Conservation (phyloP, 495 filamentous ascomycete genomes). For the Pseudevernia furfuracea region DNA sequence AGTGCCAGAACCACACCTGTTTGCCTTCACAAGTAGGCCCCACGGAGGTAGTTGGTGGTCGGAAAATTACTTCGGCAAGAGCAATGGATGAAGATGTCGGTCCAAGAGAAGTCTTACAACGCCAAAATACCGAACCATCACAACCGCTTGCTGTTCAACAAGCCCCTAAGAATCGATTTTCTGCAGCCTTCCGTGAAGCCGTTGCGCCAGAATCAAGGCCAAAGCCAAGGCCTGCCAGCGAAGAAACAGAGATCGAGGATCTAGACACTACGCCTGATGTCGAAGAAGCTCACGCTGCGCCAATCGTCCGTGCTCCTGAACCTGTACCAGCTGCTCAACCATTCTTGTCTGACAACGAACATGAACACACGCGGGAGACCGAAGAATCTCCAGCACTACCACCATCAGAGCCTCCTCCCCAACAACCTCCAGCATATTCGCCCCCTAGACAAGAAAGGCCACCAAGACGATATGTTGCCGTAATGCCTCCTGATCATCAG, state of each 20-base stretch:
- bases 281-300: conserved; percentile 25
- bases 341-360: conserved; percentile 2
- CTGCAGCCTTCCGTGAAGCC: conserved; percentile 25
- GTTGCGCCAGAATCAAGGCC: conserved; percentile 21
- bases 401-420: conserved; percentile 21
- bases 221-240: conserved; percentile 22
- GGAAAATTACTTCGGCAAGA: background rate
- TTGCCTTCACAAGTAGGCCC: conserved; percentile 16
- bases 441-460: conserved; percentile 24
- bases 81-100: background rate
- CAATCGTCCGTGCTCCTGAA: conserved; percentile 21
- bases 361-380: background rate
- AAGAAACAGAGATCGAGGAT: conserved; percentile 28
- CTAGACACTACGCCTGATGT: conserved; percentile 25
- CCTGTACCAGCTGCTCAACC: conserved; percentile 22
- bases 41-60: background rate
- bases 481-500: conserved; percentile 27
- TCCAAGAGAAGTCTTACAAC: background rate
- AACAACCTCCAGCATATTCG: conserved; percentile 21
- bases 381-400: conserved; percentile 2
- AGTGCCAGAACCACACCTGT: conserved; percentile 43
- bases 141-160: conserved; percentile 30
- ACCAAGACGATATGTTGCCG: conserved; percentile 29
- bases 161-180: conserved; percentile 26
- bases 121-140: conserved; percentile 25